Evolutionary conservation across 2,329 filamentous ascomycete genomes (phyloP).

Genomic region (Aspergillus sp.): DNA sequence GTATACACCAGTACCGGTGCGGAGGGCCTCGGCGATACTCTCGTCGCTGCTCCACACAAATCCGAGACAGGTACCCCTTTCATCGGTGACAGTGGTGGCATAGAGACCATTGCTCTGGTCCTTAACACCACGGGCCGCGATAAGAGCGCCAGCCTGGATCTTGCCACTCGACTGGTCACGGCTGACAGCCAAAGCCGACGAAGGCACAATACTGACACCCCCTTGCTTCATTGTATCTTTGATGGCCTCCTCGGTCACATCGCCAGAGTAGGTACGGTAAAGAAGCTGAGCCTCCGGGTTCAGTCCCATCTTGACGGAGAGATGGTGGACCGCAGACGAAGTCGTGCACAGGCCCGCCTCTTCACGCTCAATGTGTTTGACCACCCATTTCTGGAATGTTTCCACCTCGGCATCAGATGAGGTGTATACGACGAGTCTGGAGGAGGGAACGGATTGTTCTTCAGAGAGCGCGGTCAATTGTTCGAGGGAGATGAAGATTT

Average conservation of each 20-base stretch:
- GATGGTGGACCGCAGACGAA: conserved; percentile 37
- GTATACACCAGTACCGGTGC: conserved; percentile 82
- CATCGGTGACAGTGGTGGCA: conserved; percentile 87
- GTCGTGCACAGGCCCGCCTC: conserved; percentile 37
- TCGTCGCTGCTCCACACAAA: conserved; percentile 93
- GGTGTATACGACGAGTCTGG: conserved; percentile 58
- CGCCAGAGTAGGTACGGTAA: conserved; percentile 38
- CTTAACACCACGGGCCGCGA: conserved; percentile 73
- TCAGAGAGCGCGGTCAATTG: conserved; percentile 61
- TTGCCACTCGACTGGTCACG: conserved; percentile 57
- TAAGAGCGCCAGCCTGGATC: conserved; percentile 68
- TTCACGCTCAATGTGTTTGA: conserved; percentile 35
- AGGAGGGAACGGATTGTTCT: conserved; percentile 52
- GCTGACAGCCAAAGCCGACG: conserved; percentile 67
- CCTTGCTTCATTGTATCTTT: conserved; percentile 48
- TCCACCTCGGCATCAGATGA: conserved; percentile 39
- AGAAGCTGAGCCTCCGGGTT: conserved; percentile 42
- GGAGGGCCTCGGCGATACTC: conserved; percentile 82
- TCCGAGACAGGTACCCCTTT: conserved; percentile 78
- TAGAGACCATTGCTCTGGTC: conserved; percentile 83
- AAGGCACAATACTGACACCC: conserved; percentile 73
- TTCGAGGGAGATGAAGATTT: conserved; percentile 74
- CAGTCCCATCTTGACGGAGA: conserved; percentile 39
- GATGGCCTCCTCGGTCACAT: conserved; percentile 48
- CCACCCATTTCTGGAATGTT: conserved; percentile 42